phyloP scores from a whole-genome alignment of 306 rosid species.

The Corylus americana region DNA sequence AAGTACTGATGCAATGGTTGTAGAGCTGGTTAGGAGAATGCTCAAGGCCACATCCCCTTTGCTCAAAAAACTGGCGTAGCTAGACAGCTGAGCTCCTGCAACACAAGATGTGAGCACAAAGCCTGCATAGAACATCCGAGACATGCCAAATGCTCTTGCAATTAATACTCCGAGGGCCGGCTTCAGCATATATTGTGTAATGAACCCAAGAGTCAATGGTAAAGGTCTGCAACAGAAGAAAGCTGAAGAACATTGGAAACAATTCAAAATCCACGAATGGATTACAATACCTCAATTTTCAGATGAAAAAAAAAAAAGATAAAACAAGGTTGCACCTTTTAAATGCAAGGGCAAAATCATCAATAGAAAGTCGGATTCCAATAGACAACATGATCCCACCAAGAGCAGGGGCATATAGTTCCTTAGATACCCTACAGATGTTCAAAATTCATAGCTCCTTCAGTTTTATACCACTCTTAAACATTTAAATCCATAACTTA shows the following conservation, averaged over 20 bases:
- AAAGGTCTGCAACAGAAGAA: slow-evolving; percentile 71
- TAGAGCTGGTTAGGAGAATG: slow-evolving; percentile 88
- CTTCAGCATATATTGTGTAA: slow-evolving; percentile 79
- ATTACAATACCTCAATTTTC: slow-evolving; percentile 5
- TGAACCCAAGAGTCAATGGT: slow-evolving; percentile 78
- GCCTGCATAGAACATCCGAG: slow-evolving; percentile 78
- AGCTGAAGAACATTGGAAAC: slow-evolving; percentile 35
- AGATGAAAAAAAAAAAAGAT: slow-evolving; percentile 13
- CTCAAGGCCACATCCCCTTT: slow-evolving; percentile 93
- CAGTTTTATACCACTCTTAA: slow-evolving; percentile 12
- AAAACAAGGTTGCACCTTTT: slow-evolving; percentile 55
- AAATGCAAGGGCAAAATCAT: slow-evolving; percentile 90
- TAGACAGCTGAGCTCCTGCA: slow-evolving; percentile 94
- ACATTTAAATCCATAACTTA: background rate
- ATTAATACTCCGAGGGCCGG: slow-evolving; percentile 79
- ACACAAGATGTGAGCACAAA: slow-evolving; percentile 92
- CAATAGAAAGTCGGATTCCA: slow-evolving; percentile 80
- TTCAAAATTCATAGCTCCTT: slow-evolving; percentile 26
- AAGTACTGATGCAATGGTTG: slow-evolving; percentile 85
- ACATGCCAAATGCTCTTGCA: slow-evolving; percentile 70
- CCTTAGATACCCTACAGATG: slow-evolving; percentile 89
- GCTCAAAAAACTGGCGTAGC: slow-evolving; percentile 90
- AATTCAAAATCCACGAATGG: slow-evolving; percentile 26
- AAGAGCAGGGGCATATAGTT: slow-evolving; percentile 93
- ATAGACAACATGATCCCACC: slow-evolving; percentile 99